Conservation (phyloP, 345 rosid genomes). For the Bruguiera gymnorhiza region DNA sequence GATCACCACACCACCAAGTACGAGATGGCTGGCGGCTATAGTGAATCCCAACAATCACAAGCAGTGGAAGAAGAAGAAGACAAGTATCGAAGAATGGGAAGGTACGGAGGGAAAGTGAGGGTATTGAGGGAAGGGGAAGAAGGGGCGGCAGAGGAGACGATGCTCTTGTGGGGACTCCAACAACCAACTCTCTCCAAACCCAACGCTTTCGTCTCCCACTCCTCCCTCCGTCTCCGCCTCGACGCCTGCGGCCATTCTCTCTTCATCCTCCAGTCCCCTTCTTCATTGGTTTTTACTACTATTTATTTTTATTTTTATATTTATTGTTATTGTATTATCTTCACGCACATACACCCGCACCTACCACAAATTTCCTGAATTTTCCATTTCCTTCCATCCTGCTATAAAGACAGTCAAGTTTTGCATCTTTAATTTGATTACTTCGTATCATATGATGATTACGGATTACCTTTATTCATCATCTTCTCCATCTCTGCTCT, state of each 20-base stretch:
- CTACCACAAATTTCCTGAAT: too few species aligned
- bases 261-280: conserved; percentile 83
- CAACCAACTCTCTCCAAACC: conserved; percentile 71
- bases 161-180: conserved; percentile 88
- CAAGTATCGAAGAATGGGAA: conserved; percentile 27
- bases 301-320: not conserved
- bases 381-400: too few species aligned
- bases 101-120: conserved; percentile 60
- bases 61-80: conserved; percentile 18
- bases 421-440: too few species aligned
- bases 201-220: conserved; percentile 74
- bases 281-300: conserved; percentile 54
- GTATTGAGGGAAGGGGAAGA: conserved; percentile 34
- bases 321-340: too few species aligned
- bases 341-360: too few species aligned
- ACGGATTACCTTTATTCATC: not conserved
- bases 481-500: not conserved
- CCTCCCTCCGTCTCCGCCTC: conserved; percentile 68
- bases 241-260: conserved; percentile 90
- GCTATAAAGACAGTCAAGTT: too few species aligned
- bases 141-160: conserved; percentile 75
- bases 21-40: too few species aligned
- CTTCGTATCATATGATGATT: too few species aligned
- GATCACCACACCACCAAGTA: too few species aligned
- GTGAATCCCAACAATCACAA: too few species aligned